These are phyloP conservation scores for Termitomyces sp. DNA, from an alignment of 768 basidiomycete species.

Conservation along the genomic window DNA sequence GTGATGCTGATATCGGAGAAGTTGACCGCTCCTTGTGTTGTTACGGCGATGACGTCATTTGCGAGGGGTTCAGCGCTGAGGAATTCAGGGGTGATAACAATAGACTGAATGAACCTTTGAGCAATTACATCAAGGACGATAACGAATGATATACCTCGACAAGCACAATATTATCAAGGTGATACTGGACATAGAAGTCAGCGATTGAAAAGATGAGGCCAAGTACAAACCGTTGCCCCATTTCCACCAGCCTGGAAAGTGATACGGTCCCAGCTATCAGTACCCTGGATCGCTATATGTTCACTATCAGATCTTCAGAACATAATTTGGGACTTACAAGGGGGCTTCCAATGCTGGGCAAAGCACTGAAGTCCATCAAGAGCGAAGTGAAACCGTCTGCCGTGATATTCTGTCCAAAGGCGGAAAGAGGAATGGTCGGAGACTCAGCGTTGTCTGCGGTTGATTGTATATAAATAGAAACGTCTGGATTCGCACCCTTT, in stretches of 20 bases:
- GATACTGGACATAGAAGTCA: conserved; percentile 28
- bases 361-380: conserved; percentile 42
- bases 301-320: neutral
- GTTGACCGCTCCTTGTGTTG: conserved; percentile 44
- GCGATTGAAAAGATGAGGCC: neutral
- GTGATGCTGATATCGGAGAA: conserved; percentile 32
- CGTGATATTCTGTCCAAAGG: conserved; percentile 35
- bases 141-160: conserved; percentile 27
- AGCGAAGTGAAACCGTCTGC: conserved; percentile 39
- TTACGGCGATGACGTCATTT: conserved; percentile 45
- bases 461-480: conserved; percentile 38
- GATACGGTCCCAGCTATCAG: conserved; percentile 47
- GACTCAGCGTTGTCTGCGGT: conserved; percentile 33
- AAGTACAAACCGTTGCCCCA: conserved; percentile 35
- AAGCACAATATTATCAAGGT: conserved; percentile 48
- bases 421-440: conserved; percentile 37
- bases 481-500: conserved; percentile 42
- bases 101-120: conserved; percentile 23
- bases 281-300: conserved; percentile 20
- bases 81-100: conserved; percentile 43
- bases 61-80: conserved; percentile 50
- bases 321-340: conserved; percentile 23
- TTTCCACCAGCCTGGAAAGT: conserved; percentile 43
- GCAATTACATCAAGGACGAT: neutral
- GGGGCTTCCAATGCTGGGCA: conserved; percentile 38